A percentile compares a stretch with the other conserved stretches of the same genome.
Conservation (phyloP, 805 yeast species). For the Wickerhamiella brachini region DNA sequence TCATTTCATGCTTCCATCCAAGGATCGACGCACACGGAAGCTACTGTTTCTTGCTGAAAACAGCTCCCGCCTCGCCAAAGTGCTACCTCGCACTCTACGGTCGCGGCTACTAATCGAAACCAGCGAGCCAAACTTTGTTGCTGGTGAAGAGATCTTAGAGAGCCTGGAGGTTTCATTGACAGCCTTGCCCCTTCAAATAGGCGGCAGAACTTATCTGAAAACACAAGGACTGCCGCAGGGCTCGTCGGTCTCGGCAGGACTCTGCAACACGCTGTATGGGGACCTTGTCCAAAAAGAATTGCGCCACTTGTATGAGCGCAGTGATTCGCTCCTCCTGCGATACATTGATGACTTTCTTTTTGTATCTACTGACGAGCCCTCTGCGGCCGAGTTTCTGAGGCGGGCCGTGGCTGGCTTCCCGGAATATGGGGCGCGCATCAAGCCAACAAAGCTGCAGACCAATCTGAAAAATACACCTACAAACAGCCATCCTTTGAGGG, state of each 20-base stretch:
- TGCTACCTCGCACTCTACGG: not conserved
- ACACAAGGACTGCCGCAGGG: conserved; percentile 76
- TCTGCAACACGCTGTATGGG: conserved; percentile 66
- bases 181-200: conserved; percentile 30
- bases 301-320: not conserved
- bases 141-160: conserved; percentile 9
- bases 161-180: conserved; percentile 40
- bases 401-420: conserved; percentile 28
- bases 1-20: not conserved
- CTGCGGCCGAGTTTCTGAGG: conserved; percentile 23
- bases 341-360: conserved; percentile 78
- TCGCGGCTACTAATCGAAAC: not conserved
- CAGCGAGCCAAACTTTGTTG: not conserved
- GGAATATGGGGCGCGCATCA: conserved; percentile 31
- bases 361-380: conserved; percentile 33
- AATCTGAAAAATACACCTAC: conserved; percentile 14
- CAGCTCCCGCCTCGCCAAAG: not conserved
- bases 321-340: conserved; percentile 36
- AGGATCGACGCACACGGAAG: not conserved
- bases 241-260: conserved; percentile 53
- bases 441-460: conserved; percentile 28
- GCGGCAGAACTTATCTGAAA: conserved; percentile 31
- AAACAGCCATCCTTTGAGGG: not conserved
- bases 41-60: not conserved
- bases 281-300: conserved; percentile 29